Base-by-base conservation (phyloP, 345 rosid genomes). In the Iberis pinnata region DNA sequence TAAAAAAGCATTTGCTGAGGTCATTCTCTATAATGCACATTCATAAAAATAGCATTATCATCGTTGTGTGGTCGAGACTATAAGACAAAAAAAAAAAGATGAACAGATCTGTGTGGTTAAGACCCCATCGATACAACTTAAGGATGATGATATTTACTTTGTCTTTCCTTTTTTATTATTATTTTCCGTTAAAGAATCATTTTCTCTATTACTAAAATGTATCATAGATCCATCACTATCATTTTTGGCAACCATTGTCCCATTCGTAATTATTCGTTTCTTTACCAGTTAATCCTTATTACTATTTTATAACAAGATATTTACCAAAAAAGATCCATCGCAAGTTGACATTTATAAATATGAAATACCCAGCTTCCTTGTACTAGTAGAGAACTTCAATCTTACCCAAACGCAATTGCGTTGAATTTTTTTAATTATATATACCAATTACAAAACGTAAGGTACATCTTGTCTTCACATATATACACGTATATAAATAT, bases 1-100 rank as follows among this genome's bases (percentile, higher is more conserved):
- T 46, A 12, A 63, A 32, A 55, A 64, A 56, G 41, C 63, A 42
- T 49, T 43, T 49, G 47, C 5, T 65, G 64, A 57, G 70, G 4
- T 65, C 70, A 65, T 65, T 35, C 53, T 49, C 35, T 24, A 35
- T 9, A 38, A 65, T 51, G 49, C 49, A 47, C 64, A 43, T 25
- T 18, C 64, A 43, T 25, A 13, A 17, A 10, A 33, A 3, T 32
- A 22, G 9, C 1, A 32, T 39, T 49, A 49, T 49, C 45, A 29
- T 29, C 14, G 1, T 3, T 18, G 32, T 47, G 63, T 42, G 45
- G 62, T 49, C 6, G 27, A 47, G 63, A 41, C 61, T 43, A 35
- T 9, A 49, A 49, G 54, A 49, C 54, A 29, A 19, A 39, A 9
- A 43, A 43, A 25, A 25, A 8, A 4, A 8, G 29, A 49, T 63